phyloP scores from a whole-genome alignment of 192 early-diverging fungal genomes.

The Gonapodya prolifera region DNA sequence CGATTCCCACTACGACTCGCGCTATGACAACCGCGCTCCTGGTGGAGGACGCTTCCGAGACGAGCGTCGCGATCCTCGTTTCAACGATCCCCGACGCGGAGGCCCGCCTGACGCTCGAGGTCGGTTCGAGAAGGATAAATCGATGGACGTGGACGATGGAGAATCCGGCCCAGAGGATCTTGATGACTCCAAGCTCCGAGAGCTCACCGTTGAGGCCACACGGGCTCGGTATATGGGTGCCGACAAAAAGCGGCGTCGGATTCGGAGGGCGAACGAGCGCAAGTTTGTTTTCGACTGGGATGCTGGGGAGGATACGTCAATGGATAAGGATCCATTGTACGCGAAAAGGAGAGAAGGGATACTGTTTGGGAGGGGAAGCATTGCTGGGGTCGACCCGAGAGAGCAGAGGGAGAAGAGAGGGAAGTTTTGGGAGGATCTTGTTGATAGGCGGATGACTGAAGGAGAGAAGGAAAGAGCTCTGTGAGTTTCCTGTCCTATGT shows the following conservation, averaged over 20 bases:
- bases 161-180: no score
- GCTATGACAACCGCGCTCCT: no score
- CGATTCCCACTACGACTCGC: no score
- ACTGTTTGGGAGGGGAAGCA: conserved; percentile 77
- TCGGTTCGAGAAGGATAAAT: no score
- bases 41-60: no score
- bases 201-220: no score
- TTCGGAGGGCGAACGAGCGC: conserved; percentile 77
- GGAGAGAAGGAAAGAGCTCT: conserved; percentile 44
- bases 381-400: conserved; percentile 74
- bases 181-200: no score
- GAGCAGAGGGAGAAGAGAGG: conserved; percentile 54
- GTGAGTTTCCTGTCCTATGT: not conserved
- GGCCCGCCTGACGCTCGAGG: no score
- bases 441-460: conserved; percentile 41
- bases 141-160: no score
- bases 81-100: no score
- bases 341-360: conserved; percentile 43
- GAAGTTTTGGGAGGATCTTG: conserved; percentile 53
- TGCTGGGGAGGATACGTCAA: conserved; percentile 85
- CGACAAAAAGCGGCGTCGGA: conserved; percentile 54
- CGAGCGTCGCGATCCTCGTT: no score
- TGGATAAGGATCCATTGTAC: conserved; percentile 86
- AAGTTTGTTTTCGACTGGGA: conserved; percentile 99
- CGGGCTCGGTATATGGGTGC: conserved; percentile 80